Evolutionary conservation across 371 early-diverging fungal genomes (phyloP), one percentile per base, ranked within the genome.

Genomic region (Syncephalastrum racemosum): DNA sequence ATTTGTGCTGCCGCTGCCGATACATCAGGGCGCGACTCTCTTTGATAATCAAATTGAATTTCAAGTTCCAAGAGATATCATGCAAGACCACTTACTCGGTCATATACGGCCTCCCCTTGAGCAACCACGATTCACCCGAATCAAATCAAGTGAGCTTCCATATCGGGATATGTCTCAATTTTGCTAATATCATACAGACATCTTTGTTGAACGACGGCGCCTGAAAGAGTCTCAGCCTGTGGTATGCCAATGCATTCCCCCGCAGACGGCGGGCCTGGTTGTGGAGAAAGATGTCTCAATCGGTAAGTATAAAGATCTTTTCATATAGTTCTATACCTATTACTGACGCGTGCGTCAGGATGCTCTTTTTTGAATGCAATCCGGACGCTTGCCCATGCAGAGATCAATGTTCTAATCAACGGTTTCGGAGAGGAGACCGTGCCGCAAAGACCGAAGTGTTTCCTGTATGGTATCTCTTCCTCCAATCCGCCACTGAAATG

Each of bases 341-440:
- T 3, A 3, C 19, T 36, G 36, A 14, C 16, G 14, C 22, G 6
- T 25, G 23, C 20, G n/a, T 12, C 48, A 71, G 80, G 15, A 81
- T 86, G 72, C 78, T 89, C 75, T 90, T 87, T 64, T 90, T 90
- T 56, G 94, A 94, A 62, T 93, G 92, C 59, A 67, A 79, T 49
- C 79, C 83, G 1, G 79, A 79, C 6, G 58, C 66, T 13, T 94
- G 94, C 63, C 89, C 90, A 0, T 83, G 81, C 45, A 88, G 86
- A 12, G 80, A 80, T 4, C 58, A 75, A 58, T 94, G 93, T 60
- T 74, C 86, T 0, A 93, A 94, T 67, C 89, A 86, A 49, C 67
- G 87, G 19, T 90, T 94, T 57, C 90, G 90, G 43, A 66, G 66
- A 31, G 76, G 72, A 25, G 82, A 87, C 50, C 54, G 55, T 41